Conservation (phyloP, 768 basidiomycete species). For the Leccinum pellstonianum region DNA sequence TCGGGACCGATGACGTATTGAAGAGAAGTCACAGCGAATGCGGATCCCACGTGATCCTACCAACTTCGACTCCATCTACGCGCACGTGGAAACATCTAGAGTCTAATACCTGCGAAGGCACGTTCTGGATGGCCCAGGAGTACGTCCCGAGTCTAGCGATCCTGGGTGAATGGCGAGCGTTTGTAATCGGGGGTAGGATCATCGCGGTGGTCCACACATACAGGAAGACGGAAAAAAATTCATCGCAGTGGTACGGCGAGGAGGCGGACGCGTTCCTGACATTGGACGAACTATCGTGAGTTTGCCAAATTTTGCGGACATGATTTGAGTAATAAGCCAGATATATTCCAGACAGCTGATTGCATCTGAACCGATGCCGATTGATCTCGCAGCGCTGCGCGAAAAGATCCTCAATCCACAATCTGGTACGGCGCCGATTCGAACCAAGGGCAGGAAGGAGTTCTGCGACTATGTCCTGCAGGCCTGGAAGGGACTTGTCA, state of each 20-base stretch:
- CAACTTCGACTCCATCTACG: background rate
- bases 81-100: background rate
- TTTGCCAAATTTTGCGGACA: too few species aligned
- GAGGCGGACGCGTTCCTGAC: background rate
- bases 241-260: background rate
- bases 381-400: background rate
- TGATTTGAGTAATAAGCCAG: too few species aligned
- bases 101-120: background rate
- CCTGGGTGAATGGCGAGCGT: constrained; percentile 2
- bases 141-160: background rate
- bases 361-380: background rate
- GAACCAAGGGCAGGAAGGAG: background rate
- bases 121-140: constrained; percentile 9
- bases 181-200: background rate
- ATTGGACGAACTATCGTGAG: constrained; percentile 2
- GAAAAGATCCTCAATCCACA: background rate
- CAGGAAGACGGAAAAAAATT: background rate
- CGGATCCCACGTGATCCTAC: background rate
- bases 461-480: background rate
- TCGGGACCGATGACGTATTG: background rate
- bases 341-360: background rate
- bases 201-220: background rate
- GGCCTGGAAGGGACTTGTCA: background rate
- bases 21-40: constrained; percentile 1
- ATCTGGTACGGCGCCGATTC: background rate